Evolutionary conservation across 495 filamentous ascomycete genomes (phyloP).

Genomic region (Penicillium soppii): DNA sequence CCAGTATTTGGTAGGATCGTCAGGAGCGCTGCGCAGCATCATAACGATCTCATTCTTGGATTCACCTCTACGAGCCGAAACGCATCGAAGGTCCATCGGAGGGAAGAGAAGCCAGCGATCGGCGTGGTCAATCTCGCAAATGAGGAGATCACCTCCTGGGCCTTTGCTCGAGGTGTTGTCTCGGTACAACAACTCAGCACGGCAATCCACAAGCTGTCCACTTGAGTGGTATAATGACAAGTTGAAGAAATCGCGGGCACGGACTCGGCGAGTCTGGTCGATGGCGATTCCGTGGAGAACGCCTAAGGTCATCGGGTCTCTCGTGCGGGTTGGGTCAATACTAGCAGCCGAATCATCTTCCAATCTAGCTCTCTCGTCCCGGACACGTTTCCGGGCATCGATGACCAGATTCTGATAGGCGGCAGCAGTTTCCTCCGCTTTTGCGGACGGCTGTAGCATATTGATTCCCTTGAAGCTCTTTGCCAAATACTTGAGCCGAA

Average conservation of each 20-base stretch:
- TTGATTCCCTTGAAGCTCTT: conserved; percentile 58
- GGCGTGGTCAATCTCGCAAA: conserved; percentile 78
- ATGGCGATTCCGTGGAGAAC: conserved; percentile 68
- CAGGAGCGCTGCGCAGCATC: conserved; percentile 66
- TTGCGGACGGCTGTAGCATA: conserved; percentile 53
- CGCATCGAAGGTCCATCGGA: conserved; percentile 62
- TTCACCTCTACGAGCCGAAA: conserved; percentile 82
- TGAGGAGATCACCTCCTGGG: conserved; percentile 74
- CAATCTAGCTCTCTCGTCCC: conserved; percentile 82
- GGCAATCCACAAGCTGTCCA: conserved; percentile 84
- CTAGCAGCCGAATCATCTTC: conserved; percentile 87
- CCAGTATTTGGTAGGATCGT: conserved; percentile 56
- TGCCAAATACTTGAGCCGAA: conserved; percentile 82
- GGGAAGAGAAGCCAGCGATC: conserved; percentile 89
- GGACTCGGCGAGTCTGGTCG: conserved; percentile 71
- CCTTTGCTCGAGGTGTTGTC: conserved; percentile 64
- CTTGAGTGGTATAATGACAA: conserved; percentile 84
- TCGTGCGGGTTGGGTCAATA: conserved; percentile 74
- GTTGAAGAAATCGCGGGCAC: conserved; percentile 84
- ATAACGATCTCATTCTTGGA: conserved; percentile 67
- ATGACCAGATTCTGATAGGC: conserved; percentile 70
- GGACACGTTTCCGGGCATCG: conserved; percentile 72
- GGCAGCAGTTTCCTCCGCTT: conserved; percentile 55
- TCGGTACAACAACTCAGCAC: conserved; percentile 82
- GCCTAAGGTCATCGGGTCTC: conserved; percentile 74